phyloP scores from a whole-genome alignment of 768 basidiomycete genomes.

The Daedalea quercina region DNA sequence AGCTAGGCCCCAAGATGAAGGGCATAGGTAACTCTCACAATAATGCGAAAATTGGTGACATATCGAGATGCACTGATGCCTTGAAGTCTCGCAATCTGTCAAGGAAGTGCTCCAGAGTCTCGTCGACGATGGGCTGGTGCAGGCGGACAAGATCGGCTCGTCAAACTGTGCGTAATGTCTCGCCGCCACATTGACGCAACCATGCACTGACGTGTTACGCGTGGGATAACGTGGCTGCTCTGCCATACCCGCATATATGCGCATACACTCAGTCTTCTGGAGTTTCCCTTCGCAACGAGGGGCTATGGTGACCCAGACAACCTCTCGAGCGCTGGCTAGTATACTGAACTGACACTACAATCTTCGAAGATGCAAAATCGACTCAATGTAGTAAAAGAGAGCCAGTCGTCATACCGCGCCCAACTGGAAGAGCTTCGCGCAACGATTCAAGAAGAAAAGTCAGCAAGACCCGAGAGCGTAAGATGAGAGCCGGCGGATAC shows the following conservation, averaged over 20 bases:
- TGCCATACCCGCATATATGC: constrained; percentile 17
- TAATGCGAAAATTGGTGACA: not conserved
- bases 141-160: constrained; percentile 88
- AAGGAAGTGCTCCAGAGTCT: constrained; percentile 89
- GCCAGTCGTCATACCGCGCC: constrained; percentile 31
- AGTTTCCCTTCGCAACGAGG: constrained; percentile 90
- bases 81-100: constrained; percentile 77
- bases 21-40: constrained; percentile 68
- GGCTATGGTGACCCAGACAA: constrained; percentile 43
- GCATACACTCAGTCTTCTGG: constrained; percentile 71
- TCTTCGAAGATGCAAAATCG: constrained; percentile 47
- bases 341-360: not conserved
- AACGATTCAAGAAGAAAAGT: constrained; percentile 44
- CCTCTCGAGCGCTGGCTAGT: too few relatives aligned
- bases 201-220: too few relatives aligned
- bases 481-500: constrained; percentile 7
- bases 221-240: not conserved
- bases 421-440: constrained; percentile 46
- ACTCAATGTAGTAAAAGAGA: constrained; percentile 43
- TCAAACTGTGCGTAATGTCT: constrained; percentile 70
- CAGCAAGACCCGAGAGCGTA: constrained; percentile 53
- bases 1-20: constrained; percentile 81
- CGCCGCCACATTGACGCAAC: constrained; percentile 2
- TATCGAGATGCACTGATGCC: too few relatives aligned
- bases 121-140: constrained; percentile 81